Base-by-base conservation (phyloP, 2,329 filamentous ascomycete species). In the Talaromyces piceae region DNA sequence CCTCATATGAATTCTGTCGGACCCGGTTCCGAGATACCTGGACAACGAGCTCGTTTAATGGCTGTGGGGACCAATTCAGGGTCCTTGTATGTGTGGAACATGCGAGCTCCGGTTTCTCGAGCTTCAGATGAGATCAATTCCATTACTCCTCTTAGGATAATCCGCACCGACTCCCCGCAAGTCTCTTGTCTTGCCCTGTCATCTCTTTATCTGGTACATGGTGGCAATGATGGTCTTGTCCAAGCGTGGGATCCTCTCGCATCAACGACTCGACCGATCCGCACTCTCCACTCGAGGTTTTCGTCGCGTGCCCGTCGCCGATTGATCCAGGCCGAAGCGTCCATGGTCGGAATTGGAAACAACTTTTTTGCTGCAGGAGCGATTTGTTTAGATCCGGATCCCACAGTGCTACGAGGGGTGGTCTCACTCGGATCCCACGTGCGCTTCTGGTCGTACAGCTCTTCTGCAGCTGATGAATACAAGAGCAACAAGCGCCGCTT, bases 191-290 rank as follows among this genome's bases (percentile, higher is more conserved):
- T 98, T 13, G 93, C 86, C 5, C 67, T 95, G 44, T 89, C 90
- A 1, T 87, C 89, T 1, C 74, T 98, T 13, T 94, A 95, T 63
- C 72, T 98, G 13, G 87, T 97, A 5, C 88, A 95, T 65, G 93
- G 93, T 46, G 93, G 93, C 23, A 95, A 87, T 58, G 93, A 98
- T 69, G 91, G 93, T 1, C 79, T 97, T 3, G 91, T 95, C 4
- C 93, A 97, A 67, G 88, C 90, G 5, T 98, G 93, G 93, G 93
- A 98, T 71, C 88, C 87, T n/a, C 74, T 98, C 44, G 88, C 85
- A 1, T 97, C 91, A 2, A 86, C 79, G 0, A 70, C 78, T 16
- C 82, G 85, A 18, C 88, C 93, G 0, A 79, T 97, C 47, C 83
- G 90, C 33, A 97, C 90, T 0, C 76, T 98, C 49, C 91, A 95